Conservation (phyloP, 2,329 filamentous ascomycete genomes). For the Didymella keratinophila region DNA sequence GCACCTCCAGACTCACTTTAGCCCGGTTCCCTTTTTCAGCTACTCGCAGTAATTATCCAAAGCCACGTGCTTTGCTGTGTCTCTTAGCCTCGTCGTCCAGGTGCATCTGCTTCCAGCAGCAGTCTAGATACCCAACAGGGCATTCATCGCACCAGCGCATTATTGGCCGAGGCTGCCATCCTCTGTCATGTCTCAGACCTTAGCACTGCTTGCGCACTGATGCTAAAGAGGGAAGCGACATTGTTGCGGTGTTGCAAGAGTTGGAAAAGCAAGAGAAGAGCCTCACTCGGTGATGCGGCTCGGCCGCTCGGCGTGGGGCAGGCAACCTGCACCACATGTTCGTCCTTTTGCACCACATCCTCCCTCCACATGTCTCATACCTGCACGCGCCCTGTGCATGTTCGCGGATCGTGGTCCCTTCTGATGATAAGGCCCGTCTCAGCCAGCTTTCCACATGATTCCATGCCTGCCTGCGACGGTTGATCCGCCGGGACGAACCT, state of each 20-base stretch:
- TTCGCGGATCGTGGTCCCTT: conserved; percentile 11
- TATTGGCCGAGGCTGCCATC: background rate
- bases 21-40: background rate
- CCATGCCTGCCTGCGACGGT: conserved; percentile 5
- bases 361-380: conserved; percentile 10
- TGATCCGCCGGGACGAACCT: conserved; percentile 9
- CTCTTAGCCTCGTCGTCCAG: background rate
- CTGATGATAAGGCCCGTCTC: conserved; percentile 5
- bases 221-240: background rate
- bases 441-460: conserved; percentile 1
- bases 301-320: background rate
- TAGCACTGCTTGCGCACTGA: background rate
- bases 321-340: conserved; percentile 1
- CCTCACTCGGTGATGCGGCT: background rate
- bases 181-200: background rate
- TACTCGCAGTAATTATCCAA: background rate
- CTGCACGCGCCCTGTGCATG: conserved; percentile 10
- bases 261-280: conserved; percentile 8
- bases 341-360: conserved; percentile 1
- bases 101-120: background rate
- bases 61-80: background rate
- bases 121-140: background rate
- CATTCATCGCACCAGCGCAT: background rate
- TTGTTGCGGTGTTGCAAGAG: conserved; percentile 17
- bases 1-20: background rate